Percentiles rank a stretch among this genome's conserved stretches.
phyloP scores from a whole-genome alignment of 2,329 filamentous ascomycete species.

The Penicillium sp. region DNA sequence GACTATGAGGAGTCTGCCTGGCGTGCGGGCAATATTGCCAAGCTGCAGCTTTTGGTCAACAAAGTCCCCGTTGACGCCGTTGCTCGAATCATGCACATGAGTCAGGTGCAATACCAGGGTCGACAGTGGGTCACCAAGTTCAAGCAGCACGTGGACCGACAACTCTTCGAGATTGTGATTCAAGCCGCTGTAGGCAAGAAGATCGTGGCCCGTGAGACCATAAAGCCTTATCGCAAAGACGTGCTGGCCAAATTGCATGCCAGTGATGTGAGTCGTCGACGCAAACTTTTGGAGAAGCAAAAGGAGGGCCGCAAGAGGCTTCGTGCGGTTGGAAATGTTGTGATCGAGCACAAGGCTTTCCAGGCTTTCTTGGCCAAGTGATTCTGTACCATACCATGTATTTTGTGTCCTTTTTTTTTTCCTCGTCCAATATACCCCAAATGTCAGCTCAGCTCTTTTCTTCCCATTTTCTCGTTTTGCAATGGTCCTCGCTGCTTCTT shows the following conservation, averaged over 20 bases:
- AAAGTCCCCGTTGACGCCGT: slow-evolving; percentile 91
- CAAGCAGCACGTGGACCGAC: slow-evolving; percentile 90
- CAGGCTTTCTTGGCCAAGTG: slow-evolving; percentile 86
- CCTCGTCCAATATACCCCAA: slow-evolving; percentile 4
- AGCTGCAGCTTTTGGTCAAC: slow-evolving; percentile 90
- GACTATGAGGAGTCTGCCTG: slow-evolving; percentile 97
- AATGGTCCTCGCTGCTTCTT: no score
- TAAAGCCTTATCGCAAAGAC: slow-evolving; percentile 96
- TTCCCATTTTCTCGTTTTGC: not conserved
- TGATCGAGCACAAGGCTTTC: slow-evolving; percentile 95
- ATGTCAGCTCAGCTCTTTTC: not conserved
- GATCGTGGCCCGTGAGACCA: slow-evolving; percentile 83
- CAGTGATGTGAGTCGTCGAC: slow-evolving; percentile 71
- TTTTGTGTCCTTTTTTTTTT: not conserved
- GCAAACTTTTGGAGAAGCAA: slow-evolving; percentile 90
- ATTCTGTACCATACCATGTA: slow-evolving; percentile 15
- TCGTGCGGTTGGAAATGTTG: slow-evolving; percentile 70
- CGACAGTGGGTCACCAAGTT: slow-evolving; percentile 90
- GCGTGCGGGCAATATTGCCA: slow-evolving; percentile 71
- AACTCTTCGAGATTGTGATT: slow-evolving; percentile 96
- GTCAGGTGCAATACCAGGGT: slow-evolving; percentile 74
- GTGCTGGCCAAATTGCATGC: slow-evolving; percentile 90
- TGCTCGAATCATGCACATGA: slow-evolving; percentile 77
- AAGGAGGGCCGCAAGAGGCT: slow-evolving; percentile 91
- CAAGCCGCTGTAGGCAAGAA: slow-evolving; percentile 79